Evolutionary conservation across 2,329 filamentous ascomycete genomes (phyloP).

Genomic region (Ceratocystis diversiconidia): DNA sequence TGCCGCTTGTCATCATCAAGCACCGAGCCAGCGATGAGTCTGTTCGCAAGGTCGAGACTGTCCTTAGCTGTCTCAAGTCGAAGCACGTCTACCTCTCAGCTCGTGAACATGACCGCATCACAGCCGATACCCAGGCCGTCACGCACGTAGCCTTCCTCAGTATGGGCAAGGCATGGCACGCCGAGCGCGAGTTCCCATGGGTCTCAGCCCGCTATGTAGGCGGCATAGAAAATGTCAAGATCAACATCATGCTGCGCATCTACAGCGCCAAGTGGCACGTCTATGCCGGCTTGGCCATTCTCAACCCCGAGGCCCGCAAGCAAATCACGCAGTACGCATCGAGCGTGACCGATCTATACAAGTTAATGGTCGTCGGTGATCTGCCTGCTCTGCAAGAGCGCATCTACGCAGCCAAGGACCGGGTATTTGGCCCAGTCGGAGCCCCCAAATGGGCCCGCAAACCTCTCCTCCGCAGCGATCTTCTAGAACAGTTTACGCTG

Average conservation of each 20-base stretch:
- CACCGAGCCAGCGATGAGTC: conserved; percentile 71
- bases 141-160: conserved; percentile 93
- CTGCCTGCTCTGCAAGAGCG: conserved; percentile 57
- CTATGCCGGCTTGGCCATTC: conserved; percentile 89
- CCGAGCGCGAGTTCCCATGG: conserved; percentile 92
- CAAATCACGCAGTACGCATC: conserved; percentile 92
- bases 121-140: conserved; percentile 93
- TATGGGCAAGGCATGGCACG: conserved; percentile 97
- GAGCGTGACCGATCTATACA: conserved; percentile 86
- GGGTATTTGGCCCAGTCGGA: conserved; percentile 63
- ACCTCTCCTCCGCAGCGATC: conserved; percentile 62
- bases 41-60: conserved; percentile 62
- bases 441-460: conserved; percentile 44
- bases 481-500: conserved; percentile 80
- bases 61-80: conserved; percentile 71
- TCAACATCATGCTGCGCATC: conserved; percentile 93
- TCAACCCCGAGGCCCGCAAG: conserved; percentile 81
- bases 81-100: conserved; percentile 81
- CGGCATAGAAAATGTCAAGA: conserved; percentile 97
- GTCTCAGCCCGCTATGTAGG: conserved; percentile 90
- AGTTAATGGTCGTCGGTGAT: conserved; percentile 85
- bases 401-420: conserved; percentile 49
- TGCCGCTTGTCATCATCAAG: conserved; percentile 86
- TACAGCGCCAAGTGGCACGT: conserved; percentile 99
- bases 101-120: conserved; percentile 85